phyloP scores from a whole-genome alignment of 2,329 filamentous ascomycete species.

The Fonsecaea monophora region DNA sequence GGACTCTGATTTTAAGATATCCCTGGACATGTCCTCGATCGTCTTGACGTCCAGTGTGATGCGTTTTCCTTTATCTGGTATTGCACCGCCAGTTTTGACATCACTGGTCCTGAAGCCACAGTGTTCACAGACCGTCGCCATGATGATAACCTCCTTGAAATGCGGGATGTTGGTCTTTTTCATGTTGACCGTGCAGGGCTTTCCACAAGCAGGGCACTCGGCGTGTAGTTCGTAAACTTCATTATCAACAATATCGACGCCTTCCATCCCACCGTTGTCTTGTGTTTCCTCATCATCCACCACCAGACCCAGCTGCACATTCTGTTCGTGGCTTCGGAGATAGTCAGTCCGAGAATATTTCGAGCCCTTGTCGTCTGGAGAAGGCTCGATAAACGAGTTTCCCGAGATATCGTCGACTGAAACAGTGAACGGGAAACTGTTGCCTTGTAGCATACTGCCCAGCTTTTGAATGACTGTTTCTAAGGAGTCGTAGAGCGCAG shows the following conservation, averaged over 20 bases:
- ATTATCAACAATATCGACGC: conserved; percentile 87
- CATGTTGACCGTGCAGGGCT: conserved; percentile 89
- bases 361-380: conserved; percentile 74
- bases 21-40: conserved; percentile 77
- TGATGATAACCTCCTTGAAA: conserved; percentile 96
- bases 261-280: conserved; percentile 60
- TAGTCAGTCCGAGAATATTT: conserved; percentile 92
- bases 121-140: conserved; percentile 88
- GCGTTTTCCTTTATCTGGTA: conserved; percentile 82
- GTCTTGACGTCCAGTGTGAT: conserved; percentile 78
- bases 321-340: conserved; percentile 80
- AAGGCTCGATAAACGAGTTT: conserved; percentile 95
- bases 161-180: conserved; percentile 98
- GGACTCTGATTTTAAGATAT: conserved; percentile 95
- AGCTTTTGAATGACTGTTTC: conserved; percentile 76
- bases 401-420: conserved; percentile 89
- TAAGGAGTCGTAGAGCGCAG: conserved; percentile 80
- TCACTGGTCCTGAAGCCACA: conserved; percentile 97
- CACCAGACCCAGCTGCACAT: conserved; percentile 79
- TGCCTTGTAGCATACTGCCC: conserved; percentile 76
- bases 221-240: conserved; percentile 93
- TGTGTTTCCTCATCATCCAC: conserved; percentile 46
- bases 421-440: conserved; percentile 84
- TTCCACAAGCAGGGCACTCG: conserved; percentile 87
- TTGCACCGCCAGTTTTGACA: conserved; percentile 93